Conservation (phyloP, 163 green algal species). For the Scenedesmus sp. region DNA sequence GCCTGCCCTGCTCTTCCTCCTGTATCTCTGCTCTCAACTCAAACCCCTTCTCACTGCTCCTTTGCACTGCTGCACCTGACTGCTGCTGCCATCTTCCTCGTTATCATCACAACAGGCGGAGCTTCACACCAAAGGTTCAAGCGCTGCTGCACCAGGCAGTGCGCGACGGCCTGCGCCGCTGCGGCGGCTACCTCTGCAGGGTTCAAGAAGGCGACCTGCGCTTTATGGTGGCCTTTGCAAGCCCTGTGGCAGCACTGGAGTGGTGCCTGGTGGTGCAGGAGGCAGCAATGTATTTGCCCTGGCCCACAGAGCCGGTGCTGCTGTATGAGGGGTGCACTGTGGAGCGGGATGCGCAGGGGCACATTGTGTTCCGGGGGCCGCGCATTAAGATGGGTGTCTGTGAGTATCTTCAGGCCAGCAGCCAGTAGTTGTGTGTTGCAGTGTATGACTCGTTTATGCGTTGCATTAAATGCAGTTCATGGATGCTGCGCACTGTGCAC, state of each 20-base stretch:
- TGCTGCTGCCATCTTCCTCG: not conserved
- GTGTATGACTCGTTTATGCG: too few relatives aligned
- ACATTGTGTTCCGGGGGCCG: conserved; percentile 29
- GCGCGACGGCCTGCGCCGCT: conserved; percentile 30
- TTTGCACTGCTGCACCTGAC: too few relatives aligned
- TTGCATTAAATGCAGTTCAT: too few relatives aligned
- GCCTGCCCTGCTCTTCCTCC: too few relatives aligned
- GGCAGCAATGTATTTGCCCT: conserved; percentile 28
- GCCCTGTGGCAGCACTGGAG: conserved; percentile 15
- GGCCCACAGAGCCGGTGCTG: conserved; percentile 1
- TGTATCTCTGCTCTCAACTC: too few relatives aligned
- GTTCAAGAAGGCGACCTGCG: conserved; percentile 31
- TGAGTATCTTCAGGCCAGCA: conserved; percentile 21
- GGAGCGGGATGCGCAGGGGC: not conserved
- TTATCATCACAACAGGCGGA: not conserved
- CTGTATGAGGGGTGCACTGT: not conserved
- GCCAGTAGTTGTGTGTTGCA: not conserved
- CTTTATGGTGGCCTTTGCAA: conserved; percentile 33
- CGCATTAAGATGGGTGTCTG: conserved; percentile 56
- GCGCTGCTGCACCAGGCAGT: conserved; percentile 3
- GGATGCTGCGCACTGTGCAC: too few relatives aligned
- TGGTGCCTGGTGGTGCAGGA: conserved; percentile 42
- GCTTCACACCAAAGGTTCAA: not conserved
- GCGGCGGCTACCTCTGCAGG: conserved; percentile 25
- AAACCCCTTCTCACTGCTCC: too few relatives aligned